Evolutionary conservation across 2,329 filamentous ascomycete genomes (phyloP).

Genomic region (Cladophialophora chaetospira): DNA sequence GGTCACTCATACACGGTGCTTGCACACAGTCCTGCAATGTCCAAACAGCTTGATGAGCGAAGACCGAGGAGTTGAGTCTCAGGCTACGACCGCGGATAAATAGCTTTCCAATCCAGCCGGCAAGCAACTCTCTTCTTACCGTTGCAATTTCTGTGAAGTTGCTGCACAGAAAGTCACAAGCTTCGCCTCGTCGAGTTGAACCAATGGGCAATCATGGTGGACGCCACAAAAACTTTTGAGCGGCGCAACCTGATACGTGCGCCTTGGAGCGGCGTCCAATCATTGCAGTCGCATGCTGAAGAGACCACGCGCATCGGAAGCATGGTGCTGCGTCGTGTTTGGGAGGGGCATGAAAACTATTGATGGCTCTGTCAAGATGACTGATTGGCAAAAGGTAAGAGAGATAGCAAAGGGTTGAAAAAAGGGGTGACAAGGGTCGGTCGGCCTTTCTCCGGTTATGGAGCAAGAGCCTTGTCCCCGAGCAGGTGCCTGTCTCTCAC

Average conservation of each 20-base stretch:
- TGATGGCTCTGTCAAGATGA: too few species aligned
- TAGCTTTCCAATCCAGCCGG: background rate
- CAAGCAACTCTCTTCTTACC: background rate
- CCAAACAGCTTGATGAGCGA: background rate
- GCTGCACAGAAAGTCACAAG: background rate
- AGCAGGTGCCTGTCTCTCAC: too few species aligned
- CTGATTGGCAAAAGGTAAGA: too few species aligned
- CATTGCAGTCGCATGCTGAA: background rate
- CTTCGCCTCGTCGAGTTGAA: background rate
- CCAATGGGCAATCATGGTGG: background rate
- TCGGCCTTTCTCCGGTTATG: too few species aligned
- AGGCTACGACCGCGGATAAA: background rate
- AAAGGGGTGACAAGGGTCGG: too few species aligned
- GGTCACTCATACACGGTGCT: too few species aligned
- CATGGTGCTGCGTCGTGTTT: too few species aligned
- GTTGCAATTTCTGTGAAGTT: background rate
- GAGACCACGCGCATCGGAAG: too few species aligned
- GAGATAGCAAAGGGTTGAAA: too few species aligned
- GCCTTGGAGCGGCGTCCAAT: background rate
- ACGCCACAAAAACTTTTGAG: conserved; percentile 12
- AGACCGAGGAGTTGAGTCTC: background rate
- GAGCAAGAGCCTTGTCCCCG: too few species aligned
- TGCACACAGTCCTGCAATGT: too few species aligned
- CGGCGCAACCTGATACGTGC: background rate
- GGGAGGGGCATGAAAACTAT: too few species aligned